phyloP scores from a whole-genome alignment of 371 early-diverging fungal species.

The Phascolomyces articulosus region DNA sequence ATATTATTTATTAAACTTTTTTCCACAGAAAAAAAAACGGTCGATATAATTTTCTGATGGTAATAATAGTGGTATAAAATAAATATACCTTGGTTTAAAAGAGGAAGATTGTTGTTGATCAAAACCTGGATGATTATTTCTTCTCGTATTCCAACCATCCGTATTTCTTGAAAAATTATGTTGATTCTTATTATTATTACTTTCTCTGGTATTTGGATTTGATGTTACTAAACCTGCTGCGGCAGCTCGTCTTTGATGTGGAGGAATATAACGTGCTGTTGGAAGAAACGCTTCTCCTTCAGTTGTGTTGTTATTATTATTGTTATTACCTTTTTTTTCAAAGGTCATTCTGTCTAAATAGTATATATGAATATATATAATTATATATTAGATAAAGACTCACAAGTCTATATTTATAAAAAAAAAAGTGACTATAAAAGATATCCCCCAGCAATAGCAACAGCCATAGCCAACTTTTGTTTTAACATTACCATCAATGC shows the following conservation, averaged over 20 bases:
- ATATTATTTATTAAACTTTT: too few relatives aligned
- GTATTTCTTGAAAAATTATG: neutral
- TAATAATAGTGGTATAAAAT: too few relatives aligned
- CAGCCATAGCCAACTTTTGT: too few relatives aligned
- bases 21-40: too few relatives aligned
- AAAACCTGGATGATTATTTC: neutral
- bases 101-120: neutral
- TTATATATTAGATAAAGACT: neutral
- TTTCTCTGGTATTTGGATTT: neutral
- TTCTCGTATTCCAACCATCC: neutral
- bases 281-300: neutral
- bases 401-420: too few relatives aligned
- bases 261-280: neutral
- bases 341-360: neutral
- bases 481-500: neutral
- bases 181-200: neutral
- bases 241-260: constrained; percentile 1
- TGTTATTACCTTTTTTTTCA: neutral
- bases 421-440: too few relatives aligned
- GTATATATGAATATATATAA: neutral
- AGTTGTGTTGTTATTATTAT: neutral
- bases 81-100: neutral
- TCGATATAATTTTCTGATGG: too few relatives aligned
- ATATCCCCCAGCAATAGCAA: too few relatives aligned
- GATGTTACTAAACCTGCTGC: neutral